Percentiles rank a stretch among this genome's conserved stretches.
Conservation (phyloP, 257 asterid genomes). For the Solanum chiquidenum region DNA sequence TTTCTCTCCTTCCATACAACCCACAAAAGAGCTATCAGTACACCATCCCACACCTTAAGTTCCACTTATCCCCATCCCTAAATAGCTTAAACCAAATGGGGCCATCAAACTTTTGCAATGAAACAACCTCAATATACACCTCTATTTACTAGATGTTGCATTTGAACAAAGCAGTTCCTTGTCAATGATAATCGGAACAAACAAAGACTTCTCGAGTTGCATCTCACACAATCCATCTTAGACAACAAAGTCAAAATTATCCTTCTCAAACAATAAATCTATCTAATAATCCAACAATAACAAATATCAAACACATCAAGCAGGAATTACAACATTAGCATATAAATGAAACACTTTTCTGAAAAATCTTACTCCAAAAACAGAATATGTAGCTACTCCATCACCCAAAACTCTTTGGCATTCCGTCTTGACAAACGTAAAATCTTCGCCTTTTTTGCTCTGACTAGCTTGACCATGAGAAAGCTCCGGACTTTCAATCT, state of each 20-base stretch:
- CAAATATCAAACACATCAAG: background rate
- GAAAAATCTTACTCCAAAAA: slow-evolving; percentile 54
- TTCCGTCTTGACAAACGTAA: slow-evolving; percentile 75
- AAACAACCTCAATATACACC: background rate
- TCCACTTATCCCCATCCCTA: background rate
- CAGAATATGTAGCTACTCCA: slow-evolving; percentile 85
- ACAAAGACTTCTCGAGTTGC: background rate
- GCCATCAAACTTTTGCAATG: background rate
- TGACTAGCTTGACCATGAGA: slow-evolving; percentile 74
- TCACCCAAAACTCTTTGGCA: slow-evolving; percentile 79
- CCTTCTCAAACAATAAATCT: background rate
- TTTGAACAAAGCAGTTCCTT: background rate
- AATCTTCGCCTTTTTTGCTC: slow-evolving; percentile 97
- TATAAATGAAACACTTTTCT: background rate
- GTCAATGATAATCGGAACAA: background rate
- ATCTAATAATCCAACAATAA: background rate
- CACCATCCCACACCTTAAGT: background rate
- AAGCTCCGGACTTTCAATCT: slow-evolving; percentile 81
- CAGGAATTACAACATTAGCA: background rate
- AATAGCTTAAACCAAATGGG: background rate
- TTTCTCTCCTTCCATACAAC: background rate
- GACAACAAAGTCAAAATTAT: background rate
- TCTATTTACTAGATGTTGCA: background rate
- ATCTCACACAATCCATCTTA: background rate
- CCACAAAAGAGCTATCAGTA: background rate